Evolutionary conservation across 441 rosid species (phyloP).

Genomic region (California macrophylla): DNA sequence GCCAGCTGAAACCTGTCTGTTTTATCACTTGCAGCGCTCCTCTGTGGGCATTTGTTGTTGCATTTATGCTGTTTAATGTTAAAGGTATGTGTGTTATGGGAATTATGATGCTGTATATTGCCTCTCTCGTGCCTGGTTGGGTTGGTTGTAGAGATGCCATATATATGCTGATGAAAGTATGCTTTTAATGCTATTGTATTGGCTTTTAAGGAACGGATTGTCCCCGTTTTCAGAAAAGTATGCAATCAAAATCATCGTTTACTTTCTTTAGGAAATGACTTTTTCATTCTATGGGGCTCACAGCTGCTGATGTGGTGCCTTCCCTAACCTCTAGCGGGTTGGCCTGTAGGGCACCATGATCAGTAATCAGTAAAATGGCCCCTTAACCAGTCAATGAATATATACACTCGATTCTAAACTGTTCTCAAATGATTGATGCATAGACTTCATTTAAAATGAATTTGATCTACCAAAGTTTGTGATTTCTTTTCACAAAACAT

Average conservation of each 20-base stretch:
- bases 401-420: too few relatives aligned
- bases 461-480: too few relatives aligned
- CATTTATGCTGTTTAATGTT: conserved; percentile 77
- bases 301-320: background rate
- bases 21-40: conserved; percentile 54
- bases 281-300: background rate
- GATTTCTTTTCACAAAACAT: too few relatives aligned
- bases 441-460: background rate
- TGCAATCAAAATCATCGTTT: background rate
- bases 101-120: conserved; percentile 1
- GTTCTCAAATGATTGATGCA: background rate
- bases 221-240: background rate
- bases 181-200: too few relatives aligned
- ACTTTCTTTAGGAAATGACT: background rate
- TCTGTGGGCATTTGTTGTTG: conserved; percentile 86
- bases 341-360: background rate
- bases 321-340: background rate
- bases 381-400: background rate
- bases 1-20: conserved; percentile 18
- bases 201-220: background rate
- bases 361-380: background rate
- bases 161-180: background rate
- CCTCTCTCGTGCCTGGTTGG: conserved; percentile 5
- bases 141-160: background rate
- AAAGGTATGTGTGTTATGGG: conserved; percentile 38